Evolutionary conservation across 495 filamentous ascomycete genomes (phyloP).

Genomic region (Aspergillus campestris): DNA sequence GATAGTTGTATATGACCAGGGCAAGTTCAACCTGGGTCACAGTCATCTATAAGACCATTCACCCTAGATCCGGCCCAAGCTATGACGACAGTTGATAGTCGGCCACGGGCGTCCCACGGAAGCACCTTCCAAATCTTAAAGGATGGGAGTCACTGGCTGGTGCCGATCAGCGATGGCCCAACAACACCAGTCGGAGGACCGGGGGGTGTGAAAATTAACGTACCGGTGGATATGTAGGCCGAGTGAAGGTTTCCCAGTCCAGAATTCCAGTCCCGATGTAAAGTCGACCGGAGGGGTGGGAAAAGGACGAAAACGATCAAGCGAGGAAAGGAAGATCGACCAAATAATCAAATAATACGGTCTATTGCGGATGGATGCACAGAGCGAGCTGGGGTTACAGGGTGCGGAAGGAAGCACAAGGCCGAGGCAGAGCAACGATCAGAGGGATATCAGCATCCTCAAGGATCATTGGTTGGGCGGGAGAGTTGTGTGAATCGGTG

Average conservation of each 20-base stretch:
- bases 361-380: conserved; percentile 9
- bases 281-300: conserved; percentile 10
- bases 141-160: background rate
- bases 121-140: conserved; percentile 3
- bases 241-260: too few relatives aligned
- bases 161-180: conserved; percentile 6
- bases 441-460: too few relatives aligned
- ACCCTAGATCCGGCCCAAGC: background rate
- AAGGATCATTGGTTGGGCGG: too few relatives aligned
- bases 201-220: background rate
- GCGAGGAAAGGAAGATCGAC: conserved; percentile 9
- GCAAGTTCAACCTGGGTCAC: too few relatives aligned
- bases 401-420: too few relatives aligned
- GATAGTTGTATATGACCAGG: too few relatives aligned
- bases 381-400: conserved; percentile 11
- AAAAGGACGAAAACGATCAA: conserved; percentile 4
- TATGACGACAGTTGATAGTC: background rate
- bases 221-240: background rate
- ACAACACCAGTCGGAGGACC: background rate
- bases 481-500: too few relatives aligned
- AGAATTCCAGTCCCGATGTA: background rate
- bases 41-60: background rate
- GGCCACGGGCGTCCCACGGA: conserved; percentile 1
- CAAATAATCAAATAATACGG: conserved; percentile 6
- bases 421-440: too few relatives aligned